phyloP scores from a whole-genome alignment of 1,139 yeast genomes.

The Yamadazyma blattariae region DNA sequence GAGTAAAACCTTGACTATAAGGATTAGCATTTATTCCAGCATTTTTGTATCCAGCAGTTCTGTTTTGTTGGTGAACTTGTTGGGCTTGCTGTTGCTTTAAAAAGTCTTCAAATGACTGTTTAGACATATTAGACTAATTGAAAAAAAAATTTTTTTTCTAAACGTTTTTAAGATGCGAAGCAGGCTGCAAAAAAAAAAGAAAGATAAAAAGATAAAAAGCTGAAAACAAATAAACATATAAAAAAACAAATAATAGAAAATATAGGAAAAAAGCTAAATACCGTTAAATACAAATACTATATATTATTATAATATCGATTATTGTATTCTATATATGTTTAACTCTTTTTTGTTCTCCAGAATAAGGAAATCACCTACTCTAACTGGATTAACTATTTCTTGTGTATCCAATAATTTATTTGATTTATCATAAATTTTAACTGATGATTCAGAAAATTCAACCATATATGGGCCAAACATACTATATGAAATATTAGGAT shows the following conservation, averaged over 20 bases:
- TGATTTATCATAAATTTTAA: conserved; percentile 4
- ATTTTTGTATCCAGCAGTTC: conserved; percentile 24
- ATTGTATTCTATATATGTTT: no score
- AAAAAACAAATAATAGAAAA: background rate
- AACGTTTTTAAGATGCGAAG: conserved; percentile 2
- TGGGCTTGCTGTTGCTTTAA: conserved; percentile 22
- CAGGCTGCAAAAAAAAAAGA: background rate
- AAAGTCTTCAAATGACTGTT: conserved; percentile 27
- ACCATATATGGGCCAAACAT: background rate
- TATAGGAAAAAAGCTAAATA: no score
- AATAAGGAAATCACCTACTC: conserved; percentile 6
- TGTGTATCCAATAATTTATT: background rate
- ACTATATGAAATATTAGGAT: background rate
- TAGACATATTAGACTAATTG: conserved; percentile 14
- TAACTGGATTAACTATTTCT: background rate
- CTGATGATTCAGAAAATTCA: conserved; percentile 2
- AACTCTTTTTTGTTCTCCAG: no score
- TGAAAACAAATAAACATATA: background rate
- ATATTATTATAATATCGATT: no score
- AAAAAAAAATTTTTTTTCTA: conserved; percentile 1
- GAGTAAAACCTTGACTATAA: conserved; percentile 15
- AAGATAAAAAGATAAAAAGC: background rate
- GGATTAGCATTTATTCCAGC: conserved; percentile 15
- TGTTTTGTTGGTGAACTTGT: conserved; percentile 20
- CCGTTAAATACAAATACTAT: no score